A percentile compares a stretch with the other conserved stretches of the same genome.
Conservation (phyloP, 106 monocot genomes). For the Amphibolis antarctica region DNA sequence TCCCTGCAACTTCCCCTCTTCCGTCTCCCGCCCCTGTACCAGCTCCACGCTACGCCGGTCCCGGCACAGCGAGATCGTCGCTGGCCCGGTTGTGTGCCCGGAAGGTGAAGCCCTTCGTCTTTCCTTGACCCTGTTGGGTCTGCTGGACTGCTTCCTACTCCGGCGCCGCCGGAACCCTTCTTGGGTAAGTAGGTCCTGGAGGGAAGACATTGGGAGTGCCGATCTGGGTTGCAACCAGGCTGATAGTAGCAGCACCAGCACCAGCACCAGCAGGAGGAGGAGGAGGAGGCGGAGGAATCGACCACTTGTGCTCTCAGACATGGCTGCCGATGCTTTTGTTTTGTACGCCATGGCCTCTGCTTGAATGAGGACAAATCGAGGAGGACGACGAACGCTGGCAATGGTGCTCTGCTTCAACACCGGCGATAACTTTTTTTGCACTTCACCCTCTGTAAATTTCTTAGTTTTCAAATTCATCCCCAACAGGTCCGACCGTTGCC, state of each 20-base stretch:
- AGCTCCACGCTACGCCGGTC: constrained; percentile 19
- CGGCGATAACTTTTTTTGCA: no score
- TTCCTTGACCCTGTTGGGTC: background rate
- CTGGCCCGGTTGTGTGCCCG: background rate
- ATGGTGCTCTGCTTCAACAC: no score
- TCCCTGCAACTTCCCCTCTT: background rate
- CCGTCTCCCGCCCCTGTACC: background rate
- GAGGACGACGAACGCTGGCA: no score
- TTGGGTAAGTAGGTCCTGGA: constrained; percentile 21
- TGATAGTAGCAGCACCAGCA: no score
- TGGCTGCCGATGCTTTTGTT: constrained; percentile 1
- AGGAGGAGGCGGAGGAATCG: background rate
- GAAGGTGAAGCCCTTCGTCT: constrained; percentile 3
- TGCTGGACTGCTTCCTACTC: constrained; percentile 2
- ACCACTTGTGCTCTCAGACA: background rate
- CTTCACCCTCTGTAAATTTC: no score
- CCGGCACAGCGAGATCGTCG: constrained; percentile 8
- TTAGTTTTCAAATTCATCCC: no score
- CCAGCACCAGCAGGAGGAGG: background rate
- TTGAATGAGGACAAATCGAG: no score
- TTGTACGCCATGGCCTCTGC: background rate
- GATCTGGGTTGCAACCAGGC: no score
- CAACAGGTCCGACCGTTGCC: no score
- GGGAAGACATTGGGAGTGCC: constrained; percentile 12
- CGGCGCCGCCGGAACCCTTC: constrained; percentile 21